Evolutionary conservation across 257 asterid species (phyloP), one percentile per base, ranked within the genome.

Genomic region (Fraxinus anomala): DNA sequence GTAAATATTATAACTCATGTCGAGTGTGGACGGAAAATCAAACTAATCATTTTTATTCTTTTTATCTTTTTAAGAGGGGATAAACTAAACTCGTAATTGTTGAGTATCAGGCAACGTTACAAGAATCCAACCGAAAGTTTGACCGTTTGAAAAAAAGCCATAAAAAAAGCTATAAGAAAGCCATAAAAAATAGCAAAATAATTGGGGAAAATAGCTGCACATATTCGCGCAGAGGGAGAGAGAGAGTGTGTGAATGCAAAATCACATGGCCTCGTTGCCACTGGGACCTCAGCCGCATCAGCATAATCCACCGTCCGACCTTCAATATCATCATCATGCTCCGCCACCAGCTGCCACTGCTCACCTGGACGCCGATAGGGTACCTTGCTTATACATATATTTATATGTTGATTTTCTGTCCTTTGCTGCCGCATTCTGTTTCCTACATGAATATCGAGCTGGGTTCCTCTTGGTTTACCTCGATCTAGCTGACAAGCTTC

Each of bases 211-310:
- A 54, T 54, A 54, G 10, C 24, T 40, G 65, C 30, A 59, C 30
- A 1, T 21, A 59, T 21, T 59, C 67, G 67, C 24, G 21, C 19
- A 39, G 82, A 72, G 72, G 47, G 75, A 63, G 79, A 31, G 33
- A 31, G 33, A 31, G 33, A 31, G 33, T 26, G 82, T 44, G 72
- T 10, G 54, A 40, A 40, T 56, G 67, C 47, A 70, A 73, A 82
- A 76, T 81, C 94, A 90, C 92, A 93, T 90, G 94, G 97, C 97
- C 70, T 90, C 91, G 91, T 83, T 90, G 92, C 96, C 96, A 80
- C 77, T 86, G 92, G 97, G 91, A 82, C 92, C 96, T 82, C 88
- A 85, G 82, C 94, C 82, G 81, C 87, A 87, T 30, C 85, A 80
- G 72, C 88, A 83, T 81, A 85, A 84, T 77, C 86, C 85, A 73